Evolutionary conservation across 352 stramenopile genomes (phyloP).

Genomic region (Phytopythium boreale): DNA sequence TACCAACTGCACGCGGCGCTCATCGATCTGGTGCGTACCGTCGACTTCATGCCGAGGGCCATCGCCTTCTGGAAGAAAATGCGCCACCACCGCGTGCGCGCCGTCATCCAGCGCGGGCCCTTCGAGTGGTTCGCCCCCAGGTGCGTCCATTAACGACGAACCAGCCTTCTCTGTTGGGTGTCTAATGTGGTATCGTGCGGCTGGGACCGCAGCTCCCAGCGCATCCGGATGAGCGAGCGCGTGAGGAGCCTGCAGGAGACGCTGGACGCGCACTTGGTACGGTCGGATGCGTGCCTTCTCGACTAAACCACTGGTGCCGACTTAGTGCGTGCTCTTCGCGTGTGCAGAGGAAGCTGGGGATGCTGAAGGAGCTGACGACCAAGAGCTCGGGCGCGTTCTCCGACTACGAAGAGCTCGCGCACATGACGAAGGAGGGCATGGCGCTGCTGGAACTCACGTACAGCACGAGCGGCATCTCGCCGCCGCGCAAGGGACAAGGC

Average conservation of each 20-base stretch:
- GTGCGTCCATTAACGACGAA: too few relatives aligned
- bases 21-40: slow-evolving; percentile 50
- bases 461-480: slow-evolving; percentile 52
- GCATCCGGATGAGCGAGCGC: slow-evolving; percentile 51
- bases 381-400: slow-evolving; percentile 26
- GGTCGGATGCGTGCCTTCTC: neutral
- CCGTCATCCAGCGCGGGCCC: slow-evolving; percentile 38
- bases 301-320: neutral
- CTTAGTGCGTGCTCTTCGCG: neutral
- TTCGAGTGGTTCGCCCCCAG: slow-evolving; percentile 61
- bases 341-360: slow-evolving; percentile 60
- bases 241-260: slow-evolving; percentile 67
- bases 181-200: too few relatives aligned
- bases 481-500: slow-evolving; percentile 49
- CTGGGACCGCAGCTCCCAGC: slow-evolving; percentile 27
- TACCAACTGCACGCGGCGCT: slow-evolving; percentile 60
- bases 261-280: slow-evolving; percentile 61
- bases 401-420: slow-evolving; percentile 30
- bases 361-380: slow-evolving; percentile 61
- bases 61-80: slow-evolving; percentile 68
- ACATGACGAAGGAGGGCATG: slow-evolving; percentile 43
- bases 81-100: slow-evolving; percentile 41
- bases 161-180: neutral
- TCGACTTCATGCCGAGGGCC: slow-evolving; percentile 70
- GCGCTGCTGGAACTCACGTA: slow-evolving; percentile 51